phyloP scores from a whole-genome alignment of 495 filamentous ascomycete genomes.

The Barbatosphaeria neglecta region DNA sequence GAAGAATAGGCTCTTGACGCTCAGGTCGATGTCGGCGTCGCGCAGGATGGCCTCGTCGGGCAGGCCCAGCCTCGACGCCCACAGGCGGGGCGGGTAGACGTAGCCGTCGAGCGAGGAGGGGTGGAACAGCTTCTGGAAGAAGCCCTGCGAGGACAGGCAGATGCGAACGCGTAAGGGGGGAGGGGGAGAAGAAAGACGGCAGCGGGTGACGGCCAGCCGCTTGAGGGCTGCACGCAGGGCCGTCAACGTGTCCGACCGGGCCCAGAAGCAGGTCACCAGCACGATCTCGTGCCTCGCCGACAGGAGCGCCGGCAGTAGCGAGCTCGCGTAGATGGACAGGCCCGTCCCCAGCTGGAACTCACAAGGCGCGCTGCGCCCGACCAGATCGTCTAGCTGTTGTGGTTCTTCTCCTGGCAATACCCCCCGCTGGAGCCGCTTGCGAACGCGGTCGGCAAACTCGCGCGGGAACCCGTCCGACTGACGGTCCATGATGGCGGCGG shows the following conservation, averaged over 20 bases:
- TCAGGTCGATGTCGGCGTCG: constrained; percentile 43
- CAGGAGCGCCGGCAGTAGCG: constrained; percentile 44
- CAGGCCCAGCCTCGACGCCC: constrained; percentile 46
- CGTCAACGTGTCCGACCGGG: constrained; percentile 40
- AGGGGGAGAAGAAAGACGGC: not conserved
- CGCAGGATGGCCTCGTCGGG: constrained; percentile 38
- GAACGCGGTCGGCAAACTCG: not conserved
- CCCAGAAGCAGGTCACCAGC: constrained; percentile 72
- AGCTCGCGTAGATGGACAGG: constrained; percentile 36
- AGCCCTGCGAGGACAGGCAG: constrained; percentile 53
- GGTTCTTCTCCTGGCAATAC: too few species aligned
- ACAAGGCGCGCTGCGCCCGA: constrained; percentile 31
- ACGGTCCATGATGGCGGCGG: too few species aligned
- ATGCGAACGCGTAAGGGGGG: constrained; percentile 38
- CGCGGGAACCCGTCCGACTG: not conserved
- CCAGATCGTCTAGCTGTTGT: constrained; percentile 24
- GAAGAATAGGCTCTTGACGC: constrained; percentile 60
- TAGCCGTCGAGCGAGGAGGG: constrained; percentile 43
- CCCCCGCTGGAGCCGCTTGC: too few species aligned
- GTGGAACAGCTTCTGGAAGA: constrained; percentile 61
- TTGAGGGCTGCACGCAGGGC: constrained; percentile 37
- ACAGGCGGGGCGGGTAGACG: constrained; percentile 42
- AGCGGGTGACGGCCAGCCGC: constrained; percentile 35
- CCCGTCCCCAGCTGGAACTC: constrained; percentile 48
- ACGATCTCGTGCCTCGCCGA: constrained; percentile 50